These are phyloP conservation scores for Colletotrichum sp. DNA, from an alignment of 2,329 filamentous ascomycete genomes.

Conservation along the genomic window DNA sequence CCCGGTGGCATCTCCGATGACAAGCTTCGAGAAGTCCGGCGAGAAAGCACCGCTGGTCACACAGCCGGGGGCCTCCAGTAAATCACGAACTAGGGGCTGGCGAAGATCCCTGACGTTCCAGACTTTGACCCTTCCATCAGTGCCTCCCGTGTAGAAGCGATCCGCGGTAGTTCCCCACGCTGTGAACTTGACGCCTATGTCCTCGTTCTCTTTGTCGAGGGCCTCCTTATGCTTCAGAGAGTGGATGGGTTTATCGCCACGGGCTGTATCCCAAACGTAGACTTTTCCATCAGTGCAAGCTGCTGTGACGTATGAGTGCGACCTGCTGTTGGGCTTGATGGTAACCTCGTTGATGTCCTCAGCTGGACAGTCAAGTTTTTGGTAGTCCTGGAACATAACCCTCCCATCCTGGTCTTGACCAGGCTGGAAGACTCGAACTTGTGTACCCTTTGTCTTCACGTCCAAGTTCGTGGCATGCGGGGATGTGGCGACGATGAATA, in stretches of 20 bases:
- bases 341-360: slow-evolving; percentile 68
- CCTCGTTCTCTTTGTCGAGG: slow-evolving; percentile 56
- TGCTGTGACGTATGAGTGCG: slow-evolving; percentile 61
- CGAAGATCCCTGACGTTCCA: slow-evolving; percentile 61
- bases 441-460: slow-evolving; percentile 50
- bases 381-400: slow-evolving; percentile 49
- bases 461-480: slow-evolving; percentile 52
- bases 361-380: slow-evolving; percentile 63
- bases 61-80: slow-evolving; percentile 60
- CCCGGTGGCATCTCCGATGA: slow-evolving; percentile 66
- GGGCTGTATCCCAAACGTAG: slow-evolving; percentile 68
- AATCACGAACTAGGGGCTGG: slow-evolving; percentile 53
- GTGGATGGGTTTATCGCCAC: slow-evolving; percentile 61
- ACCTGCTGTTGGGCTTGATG: slow-evolving; percentile 58
- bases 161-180: slow-evolving; percentile 64
- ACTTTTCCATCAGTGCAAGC: slow-evolving; percentile 66
- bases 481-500: slow-evolving; percentile 64
- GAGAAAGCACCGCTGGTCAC: slow-evolving; percentile 66
- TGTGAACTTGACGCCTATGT: slow-evolving; percentile 68
- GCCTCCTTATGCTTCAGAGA: slow-evolving; percentile 56
- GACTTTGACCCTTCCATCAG: slow-evolving; percentile 66
- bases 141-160: slow-evolving; percentile 67
- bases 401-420: slow-evolving; percentile 31
- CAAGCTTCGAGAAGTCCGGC: slow-evolving; percentile 57
- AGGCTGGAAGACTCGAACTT: slow-evolving; percentile 59